Base-by-base conservation (phyloP, 441 rosid species). In the Arabidopsis lyrata region DNA sequence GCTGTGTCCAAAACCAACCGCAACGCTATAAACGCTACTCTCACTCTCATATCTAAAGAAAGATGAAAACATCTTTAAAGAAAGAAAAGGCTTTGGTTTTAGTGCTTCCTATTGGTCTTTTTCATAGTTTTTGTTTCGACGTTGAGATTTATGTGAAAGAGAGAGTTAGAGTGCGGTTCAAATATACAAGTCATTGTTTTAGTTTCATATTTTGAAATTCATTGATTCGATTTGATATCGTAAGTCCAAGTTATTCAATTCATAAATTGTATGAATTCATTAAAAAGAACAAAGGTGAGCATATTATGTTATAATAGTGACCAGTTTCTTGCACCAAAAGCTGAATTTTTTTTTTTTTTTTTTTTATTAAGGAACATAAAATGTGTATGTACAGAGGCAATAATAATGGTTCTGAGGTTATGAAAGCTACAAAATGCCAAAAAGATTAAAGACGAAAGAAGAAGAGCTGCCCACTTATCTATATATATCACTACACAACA, bases 381-480 rank as follows among this genome's bases (percentile, higher is more conserved):
- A 85, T 83, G 88, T 83, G 87, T 86, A 88, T 93, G 85, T 93
- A 95, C 97, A 95, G 63, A 85, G 80, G 83, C 79, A 83, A 72
- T 80, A 78, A 65, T 76, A 77, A 66, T 52, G 73, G 83, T 82
- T 81, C 84, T 78, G 85, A 86, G 85, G 50, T 50, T 65, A 85
- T 80, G 68, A 48, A 81, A 83, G 84, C 90, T 82, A 85, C 80
- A 82, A 77, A 77, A 77, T 66, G 61, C 67, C 66, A 72, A 29
- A 72, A 32, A 66, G 69, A 66, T 16, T 8, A 68, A 68, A 18
- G 38, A 18, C 35, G 39, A 20, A 34, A 64, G 69, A 53, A 64
- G 22, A 47, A 22, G 34, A 75, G 15, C 65, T 50, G 63, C 34
- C 34, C 62, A 44, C 55, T 70, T 60, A 59, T 34, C 81, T 80